These are phyloP conservation scores for Colletotrichum melonis DNA, from an alignment of 2,329 filamentous ascomycete species.

Conservation along the genomic window DNA sequence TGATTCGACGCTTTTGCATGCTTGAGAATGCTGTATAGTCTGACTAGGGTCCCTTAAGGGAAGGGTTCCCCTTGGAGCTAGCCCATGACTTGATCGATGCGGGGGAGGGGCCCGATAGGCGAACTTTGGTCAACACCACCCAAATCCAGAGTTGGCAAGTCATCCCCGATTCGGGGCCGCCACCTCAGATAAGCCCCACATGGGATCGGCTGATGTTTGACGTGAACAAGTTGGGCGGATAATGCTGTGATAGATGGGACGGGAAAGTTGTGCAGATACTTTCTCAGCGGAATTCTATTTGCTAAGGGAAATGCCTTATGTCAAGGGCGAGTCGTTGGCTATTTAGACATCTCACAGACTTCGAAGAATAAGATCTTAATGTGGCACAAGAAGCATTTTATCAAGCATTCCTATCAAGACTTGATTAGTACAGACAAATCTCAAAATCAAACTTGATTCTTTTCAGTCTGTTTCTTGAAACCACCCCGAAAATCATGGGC, in stretches of 20 bases:
- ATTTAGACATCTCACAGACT: not conserved
- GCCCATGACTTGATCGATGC: not conserved
- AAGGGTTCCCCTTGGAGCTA: not conserved
- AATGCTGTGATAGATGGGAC: not conserved
- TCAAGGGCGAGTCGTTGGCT: not conserved
- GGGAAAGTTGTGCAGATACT: not conserved
- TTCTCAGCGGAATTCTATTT: not conserved
- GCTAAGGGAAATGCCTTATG: not conserved
- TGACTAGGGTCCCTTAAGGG: not conserved
- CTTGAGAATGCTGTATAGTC: not conserved
- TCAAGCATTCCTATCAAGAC: not conserved
- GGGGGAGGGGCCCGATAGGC: slow-evolving; percentile 14
- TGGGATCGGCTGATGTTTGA: not conserved
- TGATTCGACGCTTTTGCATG: not conserved
- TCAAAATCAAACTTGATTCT: not conserved
- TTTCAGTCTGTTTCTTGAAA: not conserved
- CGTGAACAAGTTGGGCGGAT: not conserved
- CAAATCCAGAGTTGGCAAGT: slow-evolving; percentile 10
- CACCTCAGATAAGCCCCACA: not conserved
- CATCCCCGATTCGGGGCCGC: slow-evolving; percentile 3
- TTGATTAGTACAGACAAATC: not conserved
- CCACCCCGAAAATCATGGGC: not conserved
- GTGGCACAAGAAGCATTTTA: not conserved
- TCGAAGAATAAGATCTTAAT: not conserved
- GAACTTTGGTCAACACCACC: slow-evolving; percentile 2